Evolutionary conservation across 495 filamentous ascomycete species (phyloP).

Genomic region (Lasiosphaeria ovina): DNA sequence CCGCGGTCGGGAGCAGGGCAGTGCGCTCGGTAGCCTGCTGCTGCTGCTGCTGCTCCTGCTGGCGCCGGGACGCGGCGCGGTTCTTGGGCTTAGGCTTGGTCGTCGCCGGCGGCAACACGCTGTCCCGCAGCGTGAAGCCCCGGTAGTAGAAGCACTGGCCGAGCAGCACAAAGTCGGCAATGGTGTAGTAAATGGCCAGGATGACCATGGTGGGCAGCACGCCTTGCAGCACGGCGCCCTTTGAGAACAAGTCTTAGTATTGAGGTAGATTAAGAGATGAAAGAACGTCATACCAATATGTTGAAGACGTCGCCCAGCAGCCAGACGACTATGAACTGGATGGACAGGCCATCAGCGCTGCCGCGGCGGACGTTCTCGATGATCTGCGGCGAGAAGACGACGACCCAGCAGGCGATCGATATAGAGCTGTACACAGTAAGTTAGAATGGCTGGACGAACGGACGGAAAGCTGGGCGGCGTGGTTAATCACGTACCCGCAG

Average conservation of each 20-base stretch:
- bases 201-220: conserved; percentile 96
- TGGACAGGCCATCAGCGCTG: conserved; percentile 84
- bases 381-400: conserved; percentile 96
- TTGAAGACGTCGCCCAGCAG: conserved; percentile 94
- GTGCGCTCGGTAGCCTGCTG: conserved; percentile 42
- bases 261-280: not conserved
- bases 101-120: conserved; percentile 27
- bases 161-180: conserved; percentile 86
- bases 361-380: conserved; percentile 87
- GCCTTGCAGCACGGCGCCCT: conserved; percentile 83
- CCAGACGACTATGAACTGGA: conserved; percentile 90
- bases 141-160: conserved; percentile 92
- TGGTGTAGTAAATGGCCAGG: conserved; percentile 89
- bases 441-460: not conserved
- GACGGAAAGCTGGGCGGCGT: not conserved
- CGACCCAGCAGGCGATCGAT: conserved; percentile 95
- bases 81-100: not conserved
- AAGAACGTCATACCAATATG: conserved; percentile 52
- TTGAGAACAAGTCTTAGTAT: not conserved
- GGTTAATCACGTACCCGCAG: conserved; percentile 60
- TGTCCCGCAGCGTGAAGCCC: conserved; percentile 70
- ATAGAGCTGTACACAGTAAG: conserved; percentile 61
- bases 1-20: conserved; percentile 29
- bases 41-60: conserved; percentile 7
- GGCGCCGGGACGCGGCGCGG: conserved; percentile 20